Base-by-base conservation (phyloP, 805 yeast species). In the Debaryomyces castellii region DNA sequence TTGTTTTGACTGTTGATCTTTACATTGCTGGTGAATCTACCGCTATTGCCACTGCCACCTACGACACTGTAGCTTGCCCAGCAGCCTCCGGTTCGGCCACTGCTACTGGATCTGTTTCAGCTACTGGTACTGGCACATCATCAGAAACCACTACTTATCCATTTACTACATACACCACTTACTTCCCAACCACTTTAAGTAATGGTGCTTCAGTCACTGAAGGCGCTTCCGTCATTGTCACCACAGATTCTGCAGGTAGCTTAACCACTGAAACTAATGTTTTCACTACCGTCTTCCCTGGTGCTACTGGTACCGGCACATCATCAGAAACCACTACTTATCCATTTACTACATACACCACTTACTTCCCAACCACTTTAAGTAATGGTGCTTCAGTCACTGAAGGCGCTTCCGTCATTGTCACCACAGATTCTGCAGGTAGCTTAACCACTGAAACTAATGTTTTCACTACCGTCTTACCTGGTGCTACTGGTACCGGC, bases 61-160 rank as follows among this genome's bases (percentile, higher is more conserved):
- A 62, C 37, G 50, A 50, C 16, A 58, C 61, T 43, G 53, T 50
- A n/a, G n/a, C n/a, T n/a, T n/a, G n/a, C n/a, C n/a, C n/a, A n/a
- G n/a, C n/a, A n/a, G n/a, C n/a, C n/a, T n/a, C n/a, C n/a, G n/a
- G n/a, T 44, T 51, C 54, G 39, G 58, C 62, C 34, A 45, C 55
- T 39, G 76, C 65, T 62, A 66, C 74, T 50, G 67, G 73, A 35
- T 59, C 56, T 55, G 64, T 72, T 49, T 73, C 73, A 43, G 48
- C 51, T 18, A 54, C 62, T 43, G 25, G 25, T 9, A n/a, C 28
- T 28, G 11, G 20, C 17, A 32, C 44, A 16, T n/a, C n/a, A n/a
- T n/a, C n/a, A n/a, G 10, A 22, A 25, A n/a, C 33, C 30, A 8
- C 41, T 14, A 32, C 24, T 12, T 16, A 17, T 10, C 37, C 30